phyloP scores from a whole-genome alignment of 352 stramenopile genomes.

The Globisporangium nunn region DNA sequence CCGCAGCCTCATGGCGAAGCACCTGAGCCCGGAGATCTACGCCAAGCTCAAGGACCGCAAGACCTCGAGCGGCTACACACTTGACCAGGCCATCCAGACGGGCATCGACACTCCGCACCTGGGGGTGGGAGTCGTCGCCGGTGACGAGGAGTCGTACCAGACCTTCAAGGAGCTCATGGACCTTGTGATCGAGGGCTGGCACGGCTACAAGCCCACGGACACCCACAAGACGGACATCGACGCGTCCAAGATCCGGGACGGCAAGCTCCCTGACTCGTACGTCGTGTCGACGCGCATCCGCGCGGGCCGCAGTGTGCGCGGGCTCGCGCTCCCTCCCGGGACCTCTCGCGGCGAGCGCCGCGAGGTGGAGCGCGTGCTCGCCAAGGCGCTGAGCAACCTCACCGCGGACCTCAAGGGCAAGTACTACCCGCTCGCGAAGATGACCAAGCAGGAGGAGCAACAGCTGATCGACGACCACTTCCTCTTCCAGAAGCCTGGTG shows the following conservation, averaged over 20 bases:
- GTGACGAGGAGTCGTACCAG: slow-evolving; percentile 78
- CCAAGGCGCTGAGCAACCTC: slow-evolving; percentile 63
- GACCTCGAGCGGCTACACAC: slow-evolving; percentile 63
- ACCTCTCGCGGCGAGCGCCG: slow-evolving; percentile 81
- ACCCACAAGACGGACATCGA: slow-evolving; percentile 82
- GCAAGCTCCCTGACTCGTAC: slow-evolving; percentile 70
- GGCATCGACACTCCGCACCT: slow-evolving; percentile 79
- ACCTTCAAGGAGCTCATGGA: slow-evolving; percentile 83
- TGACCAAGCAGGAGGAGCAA: slow-evolving; percentile 89
- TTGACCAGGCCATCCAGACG: slow-evolving; percentile 84
- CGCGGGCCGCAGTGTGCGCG: slow-evolving; percentile 86
- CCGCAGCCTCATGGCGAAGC: slow-evolving; percentile 82
- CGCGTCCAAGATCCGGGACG: slow-evolving; percentile 60
- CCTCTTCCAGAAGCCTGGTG: slow-evolving; percentile 91
- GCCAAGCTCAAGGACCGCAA: slow-evolving; percentile 72
- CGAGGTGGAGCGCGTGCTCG: slow-evolving; percentile 81
- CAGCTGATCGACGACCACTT: slow-evolving; percentile 90
- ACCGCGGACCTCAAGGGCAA: slow-evolving; percentile 76
- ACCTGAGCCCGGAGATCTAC: slow-evolving; percentile 77
- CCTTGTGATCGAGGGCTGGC: slow-evolving; percentile 82
- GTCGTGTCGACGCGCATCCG: slow-evolving; percentile 91
- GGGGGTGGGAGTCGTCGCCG: slow-evolving; percentile 76
- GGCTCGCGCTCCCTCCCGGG: slow-evolving; percentile 80
- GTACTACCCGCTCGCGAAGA: slow-evolving; percentile 85
- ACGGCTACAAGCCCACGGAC: slow-evolving; percentile 75